These are phyloP conservation scores for Phytopythium litorale DNA, from an alignment of 352 stramenopile species.

Conservation along the genomic window DNA sequence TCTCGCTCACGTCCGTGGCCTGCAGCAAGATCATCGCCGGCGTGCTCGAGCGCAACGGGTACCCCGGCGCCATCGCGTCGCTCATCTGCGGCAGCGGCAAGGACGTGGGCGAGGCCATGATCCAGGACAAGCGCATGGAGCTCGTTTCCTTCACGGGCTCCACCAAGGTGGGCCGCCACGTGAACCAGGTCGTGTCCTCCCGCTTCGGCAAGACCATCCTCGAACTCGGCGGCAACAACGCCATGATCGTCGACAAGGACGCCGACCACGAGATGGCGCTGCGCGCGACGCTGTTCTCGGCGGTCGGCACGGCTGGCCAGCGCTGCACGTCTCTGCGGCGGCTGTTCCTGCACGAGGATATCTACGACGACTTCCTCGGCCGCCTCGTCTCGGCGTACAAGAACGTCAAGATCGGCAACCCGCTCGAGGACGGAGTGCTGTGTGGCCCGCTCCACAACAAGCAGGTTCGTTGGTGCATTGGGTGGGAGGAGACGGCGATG, in stretches of 20 bases:
- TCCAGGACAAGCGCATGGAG: slow-evolving; percentile 85
- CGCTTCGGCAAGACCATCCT: slow-evolving; percentile 92
- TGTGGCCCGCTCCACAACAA: slow-evolving; percentile 74
- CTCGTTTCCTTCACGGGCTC: slow-evolving; percentile 91
- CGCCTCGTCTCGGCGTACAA: slow-evolving; percentile 84
- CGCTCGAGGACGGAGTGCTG: slow-evolving; percentile 79
- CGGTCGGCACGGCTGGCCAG: slow-evolving; percentile 90
- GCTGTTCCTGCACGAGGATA: slow-evolving; percentile 88
- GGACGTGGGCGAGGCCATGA: slow-evolving; percentile 84
- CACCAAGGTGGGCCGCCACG: slow-evolving; percentile 83
- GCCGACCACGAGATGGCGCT: slow-evolving; percentile 90
- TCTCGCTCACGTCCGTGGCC: slow-evolving; percentile 87
- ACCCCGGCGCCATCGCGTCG: slow-evolving; percentile 80
- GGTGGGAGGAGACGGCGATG: too few relatives aligned
- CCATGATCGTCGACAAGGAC: slow-evolving; percentile 92
- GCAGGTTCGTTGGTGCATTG: slow-evolving; percentile 14
- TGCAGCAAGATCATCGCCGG: slow-evolving; percentile 90
- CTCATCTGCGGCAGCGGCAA: slow-evolving; percentile 76
- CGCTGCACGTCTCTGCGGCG: slow-evolving; percentile 91
- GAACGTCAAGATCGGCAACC: slow-evolving; percentile 87
- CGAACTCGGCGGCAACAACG: slow-evolving; percentile 92
- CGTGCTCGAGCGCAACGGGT: slow-evolving; percentile 84
- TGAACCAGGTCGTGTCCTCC: slow-evolving; percentile 83
- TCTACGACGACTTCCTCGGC: slow-evolving; percentile 88
- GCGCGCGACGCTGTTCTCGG: slow-evolving; percentile 87